Conservation (phyloP, 1,284 basidiomycete genomes). For the Lentinula novae-zelandiae region DNA sequence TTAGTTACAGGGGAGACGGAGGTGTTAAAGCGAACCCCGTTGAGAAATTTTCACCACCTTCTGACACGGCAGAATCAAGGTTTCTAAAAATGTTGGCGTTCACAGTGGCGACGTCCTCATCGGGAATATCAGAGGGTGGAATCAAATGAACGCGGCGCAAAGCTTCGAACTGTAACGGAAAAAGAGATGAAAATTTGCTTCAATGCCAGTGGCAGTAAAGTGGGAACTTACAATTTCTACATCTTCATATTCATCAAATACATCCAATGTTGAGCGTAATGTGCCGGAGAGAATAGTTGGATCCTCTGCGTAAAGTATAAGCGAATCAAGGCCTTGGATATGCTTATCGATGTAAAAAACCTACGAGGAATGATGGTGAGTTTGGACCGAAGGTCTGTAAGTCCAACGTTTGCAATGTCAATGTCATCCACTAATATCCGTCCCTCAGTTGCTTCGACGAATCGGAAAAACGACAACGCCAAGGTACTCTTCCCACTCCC, state of each 20-base stretch:
- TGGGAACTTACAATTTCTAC: conserved; percentile 67
- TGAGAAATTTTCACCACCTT: conserved; percentile 92
- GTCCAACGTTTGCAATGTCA: conserved; percentile 83
- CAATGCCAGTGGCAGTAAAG: background rate
- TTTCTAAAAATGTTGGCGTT: conserved; percentile 87
- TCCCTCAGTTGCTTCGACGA: conserved; percentile 85
- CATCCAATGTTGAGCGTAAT: conserved; percentile 85
- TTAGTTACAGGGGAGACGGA: background rate
- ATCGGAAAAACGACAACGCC: conserved; percentile 92
- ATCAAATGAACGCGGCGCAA: conserved; percentile 87
- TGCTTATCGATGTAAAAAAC: conserved; percentile 20
- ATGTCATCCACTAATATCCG: conserved; percentile 85
- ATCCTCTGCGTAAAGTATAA: conserved; percentile 54
- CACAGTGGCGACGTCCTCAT: conserved; percentile 50
- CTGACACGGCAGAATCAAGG: conserved; percentile 80
- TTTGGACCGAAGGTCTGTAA: conserved; percentile 80
- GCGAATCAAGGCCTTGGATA: background rate
- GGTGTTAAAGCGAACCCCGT: conserved; percentile 55
- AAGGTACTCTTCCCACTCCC: conserved; percentile 90
- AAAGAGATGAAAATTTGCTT: background rate
- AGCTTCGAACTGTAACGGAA: conserved; percentile 30
- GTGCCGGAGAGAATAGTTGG: conserved; percentile 88
- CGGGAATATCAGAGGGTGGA: conserved; percentile 49
- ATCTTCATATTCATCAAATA: conserved; percentile 88
- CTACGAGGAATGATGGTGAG: conserved; percentile 92